These are phyloP conservation scores for Ulvella scutata DNA, from an alignment of 139 green algal genomes.

Conservation along the genomic window DNA sequence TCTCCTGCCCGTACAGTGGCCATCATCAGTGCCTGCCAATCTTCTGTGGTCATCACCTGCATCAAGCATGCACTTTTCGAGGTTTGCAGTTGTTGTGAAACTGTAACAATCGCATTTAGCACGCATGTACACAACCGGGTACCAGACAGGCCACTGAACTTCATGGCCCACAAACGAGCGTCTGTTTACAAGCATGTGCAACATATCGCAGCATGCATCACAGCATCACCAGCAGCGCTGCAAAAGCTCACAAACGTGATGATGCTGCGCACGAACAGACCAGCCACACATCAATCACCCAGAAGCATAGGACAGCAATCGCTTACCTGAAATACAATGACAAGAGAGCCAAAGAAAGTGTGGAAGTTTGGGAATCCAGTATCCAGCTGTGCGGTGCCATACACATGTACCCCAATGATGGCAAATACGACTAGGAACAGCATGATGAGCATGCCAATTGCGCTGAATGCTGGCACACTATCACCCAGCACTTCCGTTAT, in stretches of 20 bases:
- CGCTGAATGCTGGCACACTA: conserved; percentile 39
- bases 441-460: conserved; percentile 50
- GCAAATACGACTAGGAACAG: conserved; percentile 44
- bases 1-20: conserved; percentile 19
- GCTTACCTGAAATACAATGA: conserved; percentile 44
- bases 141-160: not conserved
- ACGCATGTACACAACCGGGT: no score
- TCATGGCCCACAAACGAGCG: not conserved
- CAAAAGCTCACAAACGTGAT: no score
- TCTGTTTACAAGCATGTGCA: not conserved
- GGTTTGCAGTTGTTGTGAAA: no score
- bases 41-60: conserved; percentile 43
- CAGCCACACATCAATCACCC: not conserved
- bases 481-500: conserved; percentile 22
- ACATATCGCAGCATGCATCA: not conserved
- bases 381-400: conserved; percentile 20
- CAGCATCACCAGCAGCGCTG: no score
- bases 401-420: conserved; percentile 68
- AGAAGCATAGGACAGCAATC: not conserved
- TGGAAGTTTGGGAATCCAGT: conserved; percentile 46
- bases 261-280: no score
- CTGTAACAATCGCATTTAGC: no score
- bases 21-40: conserved; percentile 47
- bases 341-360: conserved; percentile 36
- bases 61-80: no score